Percentiles rank a stretch among this genome's conserved stretches.
Evolutionary conservation across 169 alveolate genomes (phyloP).

Genomic region (Plasmodium sp.): DNA sequence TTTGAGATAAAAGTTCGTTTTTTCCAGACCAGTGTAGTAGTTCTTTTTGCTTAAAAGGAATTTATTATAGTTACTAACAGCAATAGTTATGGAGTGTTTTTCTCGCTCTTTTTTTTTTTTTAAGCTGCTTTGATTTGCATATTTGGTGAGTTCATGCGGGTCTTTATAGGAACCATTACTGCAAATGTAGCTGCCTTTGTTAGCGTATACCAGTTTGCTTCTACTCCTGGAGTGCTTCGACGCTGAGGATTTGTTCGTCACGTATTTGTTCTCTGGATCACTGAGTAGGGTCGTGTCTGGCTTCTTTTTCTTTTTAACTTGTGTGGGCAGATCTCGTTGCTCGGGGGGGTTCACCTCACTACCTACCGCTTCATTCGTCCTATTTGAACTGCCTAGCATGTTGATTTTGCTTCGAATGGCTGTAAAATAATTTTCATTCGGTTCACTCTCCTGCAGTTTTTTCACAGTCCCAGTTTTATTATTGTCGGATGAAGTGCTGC

Average conservation of each 20-base stretch:
- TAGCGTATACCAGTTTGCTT: not conserved
- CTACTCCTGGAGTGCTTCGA: not conserved
- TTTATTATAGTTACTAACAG: conserved; percentile 26
- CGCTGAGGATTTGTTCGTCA: not conserved
- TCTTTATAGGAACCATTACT: not conserved
- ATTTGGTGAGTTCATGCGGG: not conserved
- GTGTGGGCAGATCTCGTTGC: not conserved
- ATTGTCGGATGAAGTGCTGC: not conserved
- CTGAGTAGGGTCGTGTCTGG: not conserved
- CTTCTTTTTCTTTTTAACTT: not conserved
- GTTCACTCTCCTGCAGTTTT: not conserved
- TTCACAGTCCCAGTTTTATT: not conserved
- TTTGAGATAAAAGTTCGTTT: not conserved
- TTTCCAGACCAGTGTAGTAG: conserved; percentile 16
- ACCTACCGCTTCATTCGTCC: not conserved
- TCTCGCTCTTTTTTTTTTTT: conserved; percentile 37
- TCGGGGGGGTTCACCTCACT: not conserved
- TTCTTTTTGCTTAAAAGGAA: conserved; percentile 32
- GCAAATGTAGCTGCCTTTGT: not conserved
- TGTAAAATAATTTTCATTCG: not conserved
- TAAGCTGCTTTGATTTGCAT: not conserved
- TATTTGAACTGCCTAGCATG: not conserved
- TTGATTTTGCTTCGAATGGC: conserved; percentile 4
- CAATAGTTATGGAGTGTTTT: conserved; percentile 21
- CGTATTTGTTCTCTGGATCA: not conserved